Evolutionary conservation across 208 protist species (phyloP).

Genomic region (Wallacemonas sp.): DNA sequence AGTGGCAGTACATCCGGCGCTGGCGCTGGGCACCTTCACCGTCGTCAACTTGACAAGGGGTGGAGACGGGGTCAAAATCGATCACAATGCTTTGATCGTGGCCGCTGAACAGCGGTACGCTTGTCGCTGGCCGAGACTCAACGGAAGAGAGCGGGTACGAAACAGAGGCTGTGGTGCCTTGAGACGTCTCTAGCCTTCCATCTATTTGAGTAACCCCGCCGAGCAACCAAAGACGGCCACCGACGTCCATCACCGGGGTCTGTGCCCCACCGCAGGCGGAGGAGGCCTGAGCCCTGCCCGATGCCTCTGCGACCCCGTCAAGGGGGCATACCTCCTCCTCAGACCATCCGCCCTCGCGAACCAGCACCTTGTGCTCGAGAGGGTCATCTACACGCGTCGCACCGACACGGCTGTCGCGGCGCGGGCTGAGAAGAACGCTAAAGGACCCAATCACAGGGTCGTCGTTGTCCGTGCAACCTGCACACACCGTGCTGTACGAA

Average conservation of each 20-base stretch:
- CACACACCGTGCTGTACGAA: background rate
- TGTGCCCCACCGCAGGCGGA: no score
- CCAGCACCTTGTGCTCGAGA: slow-evolving; percentile 2
- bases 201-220: background rate
- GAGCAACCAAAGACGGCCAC: background rate
- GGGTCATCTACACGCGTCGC: background rate
- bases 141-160: background rate
- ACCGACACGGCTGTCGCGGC: background rate
- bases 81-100: background rate
- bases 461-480: background rate
- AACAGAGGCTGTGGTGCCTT: background rate
- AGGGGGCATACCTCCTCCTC: background rate
- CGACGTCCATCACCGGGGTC: background rate
- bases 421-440: background rate
- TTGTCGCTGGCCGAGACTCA: background rate
- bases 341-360: background rate
- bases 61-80: background rate
- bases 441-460: background rate
- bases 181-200: background rate
- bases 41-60: background rate
- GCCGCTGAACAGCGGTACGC: background rate
- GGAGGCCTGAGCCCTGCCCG: no score
- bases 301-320: background rate
- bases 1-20: slow-evolving; percentile 1
- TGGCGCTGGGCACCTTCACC: background rate